Evolutionary conservation across 306 rosid genomes (phyloP).

Genomic region (Cucumis hystrix): DNA sequence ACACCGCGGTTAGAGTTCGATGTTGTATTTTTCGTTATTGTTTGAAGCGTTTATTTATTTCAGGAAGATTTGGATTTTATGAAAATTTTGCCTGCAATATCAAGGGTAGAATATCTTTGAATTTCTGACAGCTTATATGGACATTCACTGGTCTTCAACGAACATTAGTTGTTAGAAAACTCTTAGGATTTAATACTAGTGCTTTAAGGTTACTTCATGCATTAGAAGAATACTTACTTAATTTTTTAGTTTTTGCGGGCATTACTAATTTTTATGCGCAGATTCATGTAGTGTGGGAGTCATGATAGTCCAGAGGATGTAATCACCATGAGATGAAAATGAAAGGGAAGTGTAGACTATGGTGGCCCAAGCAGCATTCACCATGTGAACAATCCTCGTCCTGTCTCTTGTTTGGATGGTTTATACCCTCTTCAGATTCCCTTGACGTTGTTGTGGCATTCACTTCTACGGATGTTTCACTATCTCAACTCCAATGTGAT

Average conservation of each 20-base stretch:
- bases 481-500: constrained; percentile 22
- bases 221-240: neutral
- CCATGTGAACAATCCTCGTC: constrained; percentile 29
- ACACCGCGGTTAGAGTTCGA: neutral
- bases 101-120: too few species aligned
- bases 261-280: neutral
- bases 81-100: neutral
- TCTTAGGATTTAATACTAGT: neutral
- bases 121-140: neutral
- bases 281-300: neutral
- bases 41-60: neutral
- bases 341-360: constrained; percentile 59
- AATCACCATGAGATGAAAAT: constrained; percentile 27
- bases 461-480: constrained; percentile 27
- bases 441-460: constrained; percentile 70
- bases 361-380: constrained; percentile 85
- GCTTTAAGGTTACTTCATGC: neutral
- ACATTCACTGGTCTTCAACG: neutral
- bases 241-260: neutral
- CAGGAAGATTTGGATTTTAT: neutral
- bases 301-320: neutral
- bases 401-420: constrained; percentile 70
- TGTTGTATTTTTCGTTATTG: neutral
- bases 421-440: constrained; percentile 47
- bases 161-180: neutral